Evolutionary conservation across 192 early-diverging fungal species (phyloP), one percentile per base, ranked within the genome.

Genomic region (Thamnidium elegans): DNA sequence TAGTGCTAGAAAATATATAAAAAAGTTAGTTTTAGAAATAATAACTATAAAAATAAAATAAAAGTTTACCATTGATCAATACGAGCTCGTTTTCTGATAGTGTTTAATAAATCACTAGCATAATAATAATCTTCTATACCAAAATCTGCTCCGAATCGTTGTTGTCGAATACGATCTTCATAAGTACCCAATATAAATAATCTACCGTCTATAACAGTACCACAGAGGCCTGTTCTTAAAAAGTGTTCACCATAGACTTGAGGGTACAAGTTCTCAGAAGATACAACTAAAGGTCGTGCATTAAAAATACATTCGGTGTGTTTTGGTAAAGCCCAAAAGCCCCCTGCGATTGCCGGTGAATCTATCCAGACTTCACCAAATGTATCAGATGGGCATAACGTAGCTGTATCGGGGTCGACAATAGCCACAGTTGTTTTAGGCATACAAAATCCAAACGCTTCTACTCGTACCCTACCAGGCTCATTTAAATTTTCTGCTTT

Each of bases 331-430:
- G 79, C 86, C 91, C 88, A 92, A 78, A 93, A 92, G 6, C 87
- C 88, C 23, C 81, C 81, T 7, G 86, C 83, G 45, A 94, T 74
- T 26, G 81, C 85, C 13, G 88, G 87, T 3, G 89, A 86, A 67
- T 87, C 81, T 7, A 93, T 79, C 90, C 92, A 93, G n/a, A 94
- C 80, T 77, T 94, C 92, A 47, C 92, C 92, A 58, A 93, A 83
- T 1, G 84, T 78, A 71, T 91, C 84, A 1, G 87, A 76, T 7
- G 86, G 81, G 46, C 87, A 91, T 31, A 94, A 72, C 17, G 86
- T 84, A 13, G 83, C 85, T 60, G 90, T 90, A 46, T 92, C 87
- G 2, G 92, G 90, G 59, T 94, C 89, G 0, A 94, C 92, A 45
- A 94, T 83, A 2, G 86, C 90, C 10, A 94, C 31, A 15, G 21